Base-by-base conservation (phyloP, 2,329 filamentous ascomycete genomes). In the Stagonosporopsis chrysanthemi region DNA sequence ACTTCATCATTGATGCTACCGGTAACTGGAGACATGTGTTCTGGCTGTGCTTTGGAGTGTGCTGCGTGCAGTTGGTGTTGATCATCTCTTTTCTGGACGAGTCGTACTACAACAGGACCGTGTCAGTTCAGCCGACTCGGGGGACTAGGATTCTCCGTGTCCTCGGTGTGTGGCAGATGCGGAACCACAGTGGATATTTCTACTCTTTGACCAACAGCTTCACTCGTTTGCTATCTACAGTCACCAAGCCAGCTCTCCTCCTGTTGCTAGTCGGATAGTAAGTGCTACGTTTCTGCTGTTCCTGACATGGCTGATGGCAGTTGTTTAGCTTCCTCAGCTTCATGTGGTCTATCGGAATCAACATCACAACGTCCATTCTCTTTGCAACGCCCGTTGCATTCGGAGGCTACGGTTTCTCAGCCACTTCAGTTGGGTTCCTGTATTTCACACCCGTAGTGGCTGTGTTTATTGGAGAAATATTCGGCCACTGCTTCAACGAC, bases 401-500 rank as follows among this genome's bases (percentile, higher is more conserved):
- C 17, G 53, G 53, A 1, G 53, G 53, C n/a, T 62, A 62, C 23
- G 46, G 42, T 19, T 56, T 41, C 38, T 24, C 43, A 19, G 5
- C 19, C n/a, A 50, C 11, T 6, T 22, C 12, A 14, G 2, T 40
- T 51, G 5, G 69, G 67, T 8, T 61, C 61, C 22, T 54, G 68
- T 71, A 67, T 59, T 58, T 74, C 26, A 67, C 72, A 1, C 70
- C 72, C 11, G 66, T 73, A 47, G 63, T 75, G 17, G 72, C 67
- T 6, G 69, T 65, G 29, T 26, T 72, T 3, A 14, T 70, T n/a
- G 71, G 69, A 5, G 70, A 71, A 48, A 17, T 69, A 23, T 72
- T 64, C 54, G 72, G 72, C 38, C 67, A 74, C 48, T 75, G 49
- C 53, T 67, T 72, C 56, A 70, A 75, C 45, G 70, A 73, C 42